Base-by-base conservation (phyloP, 2,329 filamentous ascomycete genomes). In the Penicillium sp. region DNA sequence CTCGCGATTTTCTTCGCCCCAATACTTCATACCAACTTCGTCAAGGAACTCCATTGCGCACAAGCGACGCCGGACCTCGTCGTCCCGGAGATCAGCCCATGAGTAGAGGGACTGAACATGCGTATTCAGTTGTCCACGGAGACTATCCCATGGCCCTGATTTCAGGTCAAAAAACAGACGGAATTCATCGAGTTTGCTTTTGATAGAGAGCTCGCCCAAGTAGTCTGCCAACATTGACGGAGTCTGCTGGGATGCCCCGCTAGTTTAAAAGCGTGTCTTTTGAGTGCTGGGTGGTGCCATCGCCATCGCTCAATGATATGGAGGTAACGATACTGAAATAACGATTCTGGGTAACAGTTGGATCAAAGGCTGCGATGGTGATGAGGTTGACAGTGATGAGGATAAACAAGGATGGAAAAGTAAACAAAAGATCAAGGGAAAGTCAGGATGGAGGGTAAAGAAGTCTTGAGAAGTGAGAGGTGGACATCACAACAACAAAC, bases 151-250 rank as follows among this genome's bases (percentile, higher is more conserved):
- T 7, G 12, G 32, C 13, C 25, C 23, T 4, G 10, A 3, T 18
- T 61, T 57, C 24, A 65, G 25, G 41, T 63, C 62, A 0, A 65
- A 53, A 10, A 64, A 58, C 3, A 42, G 44, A 1, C 57, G 55
- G 12, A 65, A 64, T 5, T 56, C 51, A 1, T 55, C 52, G 15
- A 62, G 52, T 3, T 31, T 46, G 10, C 44, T 56, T 7, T 39
- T 53, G 1, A 29, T 25, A 4, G 24, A 56, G n/a, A 63, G 48
- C 31, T 46, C 15, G 3, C 7, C 7, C 15, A 37, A 3, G 9
- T 20, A 9, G 4, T 12, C 15, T 37, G 33, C 18, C 9, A 37
- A 12, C 2, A 3, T 15, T 12, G 8, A 12, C 8, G 33, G 33
- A 18, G 3, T 37, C 9, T 37, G 15, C 15, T 20, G 18, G 9